Evolutionary conservation across 2,329 filamentous ascomycete genomes (phyloP), one percentile per base, ranked within the genome.

Genomic region (Pseudocercospora ulei): DNA sequence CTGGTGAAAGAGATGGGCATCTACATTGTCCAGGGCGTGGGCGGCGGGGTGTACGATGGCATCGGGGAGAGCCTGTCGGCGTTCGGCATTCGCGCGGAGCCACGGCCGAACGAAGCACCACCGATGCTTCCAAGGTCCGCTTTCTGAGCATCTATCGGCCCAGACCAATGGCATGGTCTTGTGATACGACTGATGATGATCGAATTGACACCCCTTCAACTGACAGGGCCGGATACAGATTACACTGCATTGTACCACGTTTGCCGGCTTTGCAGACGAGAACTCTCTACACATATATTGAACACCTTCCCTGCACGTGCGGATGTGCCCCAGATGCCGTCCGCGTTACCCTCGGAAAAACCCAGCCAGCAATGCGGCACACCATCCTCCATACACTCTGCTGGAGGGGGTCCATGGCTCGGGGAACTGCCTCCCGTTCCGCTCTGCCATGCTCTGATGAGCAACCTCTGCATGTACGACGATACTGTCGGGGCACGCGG

Each of bases 11-110:
- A 73, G 19, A 54, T 72, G 6, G 67, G 70, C 2, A 56, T 70
- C 2, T 84, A 78, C 74, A 70, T 75, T 52, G 59, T 80, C 1
- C 69, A 78, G 46, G 73, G 76, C 12, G 62, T 84, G 35, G 69
- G 75, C 1, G 77, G 75, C 8, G 81, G 80, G 0, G 64, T 84
- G 26, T 75, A 76, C 50, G 76, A 83, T 49, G 78, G 80, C 4
- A 63, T 68, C 22, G 68, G 66, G 1, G 69, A 75, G 44, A 73
- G 73, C 0, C 17, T 33, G 18, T 33, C 30, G 23, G 30, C 30
- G 23, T 33, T 33, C 30, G 30, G 30, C 30, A 33, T 33, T 19
- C 29, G 29, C 11, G 9, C 29, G 18, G 29, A 33, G n/a, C 17
- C 7, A 18, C 19, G 18, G 8, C 29, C 29, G 18, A 33, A 33